phyloP scores from a whole-genome alignment of 176 grass and related monocot species.

The Cenchrus fungigraminus region DNA sequence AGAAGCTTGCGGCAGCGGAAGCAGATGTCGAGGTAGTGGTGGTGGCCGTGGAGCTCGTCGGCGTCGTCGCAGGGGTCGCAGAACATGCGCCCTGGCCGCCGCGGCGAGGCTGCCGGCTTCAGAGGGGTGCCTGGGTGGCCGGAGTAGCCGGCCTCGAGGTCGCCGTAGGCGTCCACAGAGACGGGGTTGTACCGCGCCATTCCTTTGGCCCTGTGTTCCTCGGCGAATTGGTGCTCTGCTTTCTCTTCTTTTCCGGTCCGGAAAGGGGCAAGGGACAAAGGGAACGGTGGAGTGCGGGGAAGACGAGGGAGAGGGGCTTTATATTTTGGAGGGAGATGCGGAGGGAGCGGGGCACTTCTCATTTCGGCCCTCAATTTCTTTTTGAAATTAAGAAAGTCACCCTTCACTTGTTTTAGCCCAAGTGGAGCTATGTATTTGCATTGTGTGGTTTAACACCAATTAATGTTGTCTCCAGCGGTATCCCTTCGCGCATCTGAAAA shows the following conservation, averaged over 20 bases:
- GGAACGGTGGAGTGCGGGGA: conserved; percentile 2
- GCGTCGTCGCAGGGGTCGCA: conserved; percentile 54
- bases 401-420: neutral
- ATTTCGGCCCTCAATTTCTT: neutral
- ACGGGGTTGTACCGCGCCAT: conserved; percentile 44
- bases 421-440: neutral
- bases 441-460: neutral
- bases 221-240: neutral
- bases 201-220: neutral
- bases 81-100: conserved; percentile 54
- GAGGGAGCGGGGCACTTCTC: neutral
- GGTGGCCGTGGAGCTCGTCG: conserved; percentile 56
- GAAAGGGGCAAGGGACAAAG: neutral
- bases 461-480: too few relatives aligned
- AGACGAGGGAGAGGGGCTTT: neutral
- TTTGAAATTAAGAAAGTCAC: neutral
- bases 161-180: conserved; percentile 42
- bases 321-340: conserved; percentile 30
- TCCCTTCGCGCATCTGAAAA: too few relatives aligned
- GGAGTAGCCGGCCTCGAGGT: conserved; percentile 61
- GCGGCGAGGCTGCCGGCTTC: conserved; percentile 40
- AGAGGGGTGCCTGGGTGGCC: conserved; percentile 33
- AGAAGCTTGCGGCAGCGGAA: conserved; percentile 81
- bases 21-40: conserved; percentile 89
- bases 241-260: conserved; percentile 2